phyloP scores from a whole-genome alignment of 2,329 filamentous ascomycete genomes.

The Onygena corvina region DNA sequence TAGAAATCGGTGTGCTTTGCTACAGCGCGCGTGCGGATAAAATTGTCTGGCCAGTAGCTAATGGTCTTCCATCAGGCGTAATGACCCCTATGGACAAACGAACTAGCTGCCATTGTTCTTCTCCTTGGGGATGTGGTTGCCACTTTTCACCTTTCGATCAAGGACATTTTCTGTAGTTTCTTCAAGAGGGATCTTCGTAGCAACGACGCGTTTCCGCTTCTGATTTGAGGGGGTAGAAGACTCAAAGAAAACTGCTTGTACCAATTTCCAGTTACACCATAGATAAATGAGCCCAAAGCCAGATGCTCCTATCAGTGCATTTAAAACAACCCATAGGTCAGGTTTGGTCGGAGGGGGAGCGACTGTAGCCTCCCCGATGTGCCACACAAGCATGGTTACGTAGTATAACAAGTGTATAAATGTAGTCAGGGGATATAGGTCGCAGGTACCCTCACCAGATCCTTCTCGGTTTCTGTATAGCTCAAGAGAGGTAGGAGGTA shows the following conservation, averaged over 20 bases:
- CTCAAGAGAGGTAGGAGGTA: conserved; percentile 64
- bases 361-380: conserved; percentile 59
- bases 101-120: not conserved
- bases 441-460: conserved; percentile 10
- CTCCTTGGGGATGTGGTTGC: not conserved
- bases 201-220: not conserved
- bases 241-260: conserved; percentile 20
- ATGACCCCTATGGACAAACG: too few relatives aligned
- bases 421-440: conserved; percentile 46
- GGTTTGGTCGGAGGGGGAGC: conserved; percentile 63
- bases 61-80: too few relatives aligned
- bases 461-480: conserved; percentile 48
- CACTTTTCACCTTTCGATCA: not conserved
- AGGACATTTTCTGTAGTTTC: not conserved
- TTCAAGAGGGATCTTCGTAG: not conserved
- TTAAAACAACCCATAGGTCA: conserved; percentile 87
- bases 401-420: conserved; percentile 69
- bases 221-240: not conserved
- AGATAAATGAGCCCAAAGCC: conserved; percentile 81
- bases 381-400: conserved; percentile 65
- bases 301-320: conserved; percentile 71
- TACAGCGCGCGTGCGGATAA: too few relatives aligned
- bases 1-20: too few relatives aligned
- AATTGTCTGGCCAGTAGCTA: too few relatives aligned
- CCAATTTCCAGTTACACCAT: conserved; percentile 68